phyloP scores from a whole-genome alignment of 805 yeast genomes.

The Suhomyces canberraensis region DNA sequence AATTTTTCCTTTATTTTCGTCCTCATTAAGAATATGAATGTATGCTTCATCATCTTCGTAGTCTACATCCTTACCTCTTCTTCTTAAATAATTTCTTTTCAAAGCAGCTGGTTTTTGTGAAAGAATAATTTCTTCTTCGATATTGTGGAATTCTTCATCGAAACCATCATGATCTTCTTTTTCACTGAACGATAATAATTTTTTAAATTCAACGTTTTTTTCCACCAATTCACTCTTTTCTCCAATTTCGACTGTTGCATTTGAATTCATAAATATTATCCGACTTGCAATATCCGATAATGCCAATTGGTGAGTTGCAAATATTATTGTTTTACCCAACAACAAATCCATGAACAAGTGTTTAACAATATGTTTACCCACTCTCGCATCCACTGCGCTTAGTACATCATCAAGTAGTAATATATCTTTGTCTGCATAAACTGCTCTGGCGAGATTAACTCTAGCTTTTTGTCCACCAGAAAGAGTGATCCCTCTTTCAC shows the following conservation, averaged over 20 bases:
- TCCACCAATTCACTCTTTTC: constrained; percentile 22
- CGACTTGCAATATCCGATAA: constrained; percentile 12
- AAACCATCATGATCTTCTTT: not conserved
- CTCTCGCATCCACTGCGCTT: constrained; percentile 36
- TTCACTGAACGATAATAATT: not conserved
- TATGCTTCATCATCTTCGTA: not conserved
- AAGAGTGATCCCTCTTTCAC: constrained; percentile 36
- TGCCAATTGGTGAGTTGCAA: constrained; percentile 37
- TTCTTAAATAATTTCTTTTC: too few species aligned
- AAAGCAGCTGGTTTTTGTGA: not conserved
- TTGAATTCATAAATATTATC: constrained; percentile 16
- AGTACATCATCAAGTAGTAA: not conserved
- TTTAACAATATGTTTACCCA: constrained; percentile 34
- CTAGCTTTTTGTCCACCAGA: constrained; percentile 46
- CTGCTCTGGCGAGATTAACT: constrained; percentile 72
- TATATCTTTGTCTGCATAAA: constrained; percentile 38
- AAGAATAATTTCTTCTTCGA: not conserved
- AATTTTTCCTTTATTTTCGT: constrained; percentile 13
- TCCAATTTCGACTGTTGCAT: constrained; percentile 30
- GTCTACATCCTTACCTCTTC: not conserved
- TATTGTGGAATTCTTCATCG: not conserved
- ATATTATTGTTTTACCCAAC: constrained; percentile 27
- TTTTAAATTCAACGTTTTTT: not conserved
- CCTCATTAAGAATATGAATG: not conserved
- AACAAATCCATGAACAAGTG: constrained; percentile 25